Evolutionary conservation across 768 basidiomycete genomes (phyloP), one percentile per base, ranked within the genome.

Genomic region (Naganishia friedmannii): DNA sequence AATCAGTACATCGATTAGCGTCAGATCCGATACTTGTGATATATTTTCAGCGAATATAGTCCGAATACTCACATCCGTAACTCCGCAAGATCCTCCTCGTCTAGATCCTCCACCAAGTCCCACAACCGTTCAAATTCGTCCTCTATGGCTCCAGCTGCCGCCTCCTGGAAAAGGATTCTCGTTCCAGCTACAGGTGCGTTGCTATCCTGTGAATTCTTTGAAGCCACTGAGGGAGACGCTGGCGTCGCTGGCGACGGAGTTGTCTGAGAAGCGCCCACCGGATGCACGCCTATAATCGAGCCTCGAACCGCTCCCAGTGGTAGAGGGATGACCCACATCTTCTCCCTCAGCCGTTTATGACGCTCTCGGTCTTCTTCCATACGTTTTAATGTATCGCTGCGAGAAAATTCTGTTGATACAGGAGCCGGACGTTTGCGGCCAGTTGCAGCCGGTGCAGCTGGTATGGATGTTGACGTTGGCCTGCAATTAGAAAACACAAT

Each of bases 351-450:
- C 15, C 93, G 88, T 82, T 95, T 95, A 76, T 94, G 93, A 46
- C 93, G 86, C 75, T 94, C 93, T 1, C 92, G 85, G 79, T 94
- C 93, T 74, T 94, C 92, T 79, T 95, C 92, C 73, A 95, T 92
- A 15, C 92, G 88, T 70, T 89, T 88, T 77, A 91, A 85, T 32
- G 92, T 86, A 65, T 93, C 91, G n/a, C 83, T 81, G 10, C 86
- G 85, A 1, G 87, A 84, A 58, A 90, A 84, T 21, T 68, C 51
- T 10, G 67, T 54, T 10, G 71, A 72, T 29, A 46, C 29, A 0
- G 70, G 70, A 23, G 53, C 57, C 12, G 67, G 67, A 26, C 71
- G 71, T 69, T 72, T 72, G 39, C 45, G 58, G 31, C 17, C 45
- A 3, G 67, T n/a, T 8, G 66, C 39, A 17, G 66, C 29, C 13